Conservation (phyloP, 768 basidiomycete genomes). For the Auricularia heimuer region DNA sequence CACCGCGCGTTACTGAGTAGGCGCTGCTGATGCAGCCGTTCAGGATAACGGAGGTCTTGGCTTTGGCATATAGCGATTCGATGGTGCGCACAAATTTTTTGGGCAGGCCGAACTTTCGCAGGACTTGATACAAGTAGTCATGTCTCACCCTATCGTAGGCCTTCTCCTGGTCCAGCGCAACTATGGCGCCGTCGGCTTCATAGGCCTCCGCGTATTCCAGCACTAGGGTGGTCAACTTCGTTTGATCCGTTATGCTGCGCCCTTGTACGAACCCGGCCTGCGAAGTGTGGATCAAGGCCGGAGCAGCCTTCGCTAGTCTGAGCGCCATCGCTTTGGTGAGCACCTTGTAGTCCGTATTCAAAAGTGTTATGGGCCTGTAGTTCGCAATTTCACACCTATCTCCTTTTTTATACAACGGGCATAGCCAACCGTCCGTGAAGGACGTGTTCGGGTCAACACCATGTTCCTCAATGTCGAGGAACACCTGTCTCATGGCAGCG, state of each 20-base stretch:
- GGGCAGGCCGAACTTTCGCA: constrained; percentile 7
- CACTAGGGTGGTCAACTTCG: constrained; percentile 5
- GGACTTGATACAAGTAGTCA: constrained; percentile 5
- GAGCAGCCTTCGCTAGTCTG: background rate
- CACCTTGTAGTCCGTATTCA: constrained; percentile 10
- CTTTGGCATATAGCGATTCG: background rate
- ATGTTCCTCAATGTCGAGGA: background rate
- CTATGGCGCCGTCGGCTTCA: constrained; percentile 1
- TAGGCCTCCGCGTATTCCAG: constrained; percentile 5
- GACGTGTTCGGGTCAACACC: background rate
- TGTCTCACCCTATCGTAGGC: constrained; percentile 8
- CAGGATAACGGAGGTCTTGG: background rate
- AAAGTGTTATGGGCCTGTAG: constrained; percentile 11
- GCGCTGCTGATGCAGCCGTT: background rate
- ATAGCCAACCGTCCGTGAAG: constrained; percentile 4
- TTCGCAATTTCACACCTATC: constrained; percentile 4
- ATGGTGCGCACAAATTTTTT: background rate
- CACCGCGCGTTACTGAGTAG: background rate
- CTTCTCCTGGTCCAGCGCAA: constrained; percentile 11
- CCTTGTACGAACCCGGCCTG: constrained; percentile 10
- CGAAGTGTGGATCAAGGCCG: constrained; percentile 2
- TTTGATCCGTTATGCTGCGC: constrained; percentile 9
- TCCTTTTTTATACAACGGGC: constrained; percentile 8
- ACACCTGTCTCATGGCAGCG: background rate
- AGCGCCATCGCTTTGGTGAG: constrained; percentile 2